Percentiles rank a stretch among this genome's conserved stretches.
Evolutionary conservation across 2,329 filamentous ascomycete species (phyloP).

Genomic region (Claviceps quebecensis): DNA sequence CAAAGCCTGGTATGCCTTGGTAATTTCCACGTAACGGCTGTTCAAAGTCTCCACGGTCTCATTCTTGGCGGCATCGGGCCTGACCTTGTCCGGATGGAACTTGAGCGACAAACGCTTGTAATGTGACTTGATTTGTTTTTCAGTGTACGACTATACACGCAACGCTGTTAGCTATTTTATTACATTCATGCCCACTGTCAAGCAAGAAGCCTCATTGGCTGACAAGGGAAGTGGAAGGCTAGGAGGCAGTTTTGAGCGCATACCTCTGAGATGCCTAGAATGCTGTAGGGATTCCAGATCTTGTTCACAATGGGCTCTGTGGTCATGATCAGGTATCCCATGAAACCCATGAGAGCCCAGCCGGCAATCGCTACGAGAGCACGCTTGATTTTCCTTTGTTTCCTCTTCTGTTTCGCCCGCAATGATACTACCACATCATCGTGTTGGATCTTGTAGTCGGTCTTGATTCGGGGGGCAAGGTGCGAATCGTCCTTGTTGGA

Average conservation of each 20-base stretch:
- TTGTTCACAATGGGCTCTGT: conserved; percentile 59
- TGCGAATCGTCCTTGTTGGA: conserved; percentile 64
- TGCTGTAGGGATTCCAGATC: conserved; percentile 95
- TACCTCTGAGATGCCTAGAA: conserved; percentile 73
- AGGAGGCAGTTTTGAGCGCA: neutral
- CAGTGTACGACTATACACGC: conserved; percentile 56
- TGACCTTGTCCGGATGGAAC: conserved; percentile 86
- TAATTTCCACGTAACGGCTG: conserved; percentile 81
- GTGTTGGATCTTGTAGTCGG: conserved; percentile 70
- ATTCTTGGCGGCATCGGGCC: conserved; percentile 73
- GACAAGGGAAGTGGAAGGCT: neutral
- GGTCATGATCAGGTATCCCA: conserved; percentile 79
- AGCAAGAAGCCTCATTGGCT: neutral
- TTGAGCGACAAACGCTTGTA: conserved; percentile 79
- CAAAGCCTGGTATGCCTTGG: conserved; percentile 94
- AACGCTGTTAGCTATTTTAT: conserved; percentile 12
- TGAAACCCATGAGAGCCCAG: conserved; percentile 74
- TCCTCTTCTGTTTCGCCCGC: conserved; percentile 75
- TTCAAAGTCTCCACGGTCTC: conserved; percentile 77
- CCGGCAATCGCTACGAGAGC: conserved; percentile 61
- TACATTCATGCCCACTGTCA: conserved; percentile 7
- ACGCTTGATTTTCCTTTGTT: conserved; percentile 79
- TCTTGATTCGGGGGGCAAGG: conserved; percentile 69
- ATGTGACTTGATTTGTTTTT: conserved; percentile 83
- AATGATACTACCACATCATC: conserved; percentile 69